Base-by-base conservation (phyloP, 2,329 filamentous ascomycete species). In the Cadophora sp. region DNA sequence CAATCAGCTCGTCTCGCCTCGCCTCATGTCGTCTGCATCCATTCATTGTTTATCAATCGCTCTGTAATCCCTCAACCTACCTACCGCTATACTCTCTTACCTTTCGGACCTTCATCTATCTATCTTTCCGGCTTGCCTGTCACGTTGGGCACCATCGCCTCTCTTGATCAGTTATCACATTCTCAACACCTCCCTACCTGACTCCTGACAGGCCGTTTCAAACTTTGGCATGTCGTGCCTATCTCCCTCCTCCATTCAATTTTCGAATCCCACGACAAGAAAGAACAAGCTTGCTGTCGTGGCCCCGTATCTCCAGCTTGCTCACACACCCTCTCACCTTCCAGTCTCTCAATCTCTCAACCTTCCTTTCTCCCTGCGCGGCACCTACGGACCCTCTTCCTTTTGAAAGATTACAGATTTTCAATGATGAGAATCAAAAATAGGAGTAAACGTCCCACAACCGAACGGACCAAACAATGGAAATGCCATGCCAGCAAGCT, bases 101-200 rank as follows among this genome's bases (percentile, higher is more conserved):
- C 24, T 29, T 53, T 51, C 48, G 48, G 48, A 51, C 48, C 48
- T 51, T 29, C 24, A 27, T 53, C 26, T 27, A 29, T 48, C 43
- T 48, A n/a, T n/a, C 19, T 43, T 43, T 14, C 40, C 19, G n/a
- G n/a, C 14, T 14, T 48, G 11, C 43, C 43, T 48, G 43, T 43
- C 19, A 46, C 22, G 48, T 46, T 64, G 31, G 50, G 62, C 29
- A 64, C 29, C 31, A 59, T 11, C 14, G 14, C 55, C 14, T 59
- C 31, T 59, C 22, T n/a, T 37, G 2, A 64, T 64, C 48, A 55
- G 29, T 56, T 55, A 43, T 55, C 62, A 56, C 62, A 59, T 59
- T 37, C 22, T 16, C 14, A 5, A 6, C 1, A 27, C 26, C 9
- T 27, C 8, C 8, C 26, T 16, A 53, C 22, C 43, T 48, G 43